Percentiles rank a stretch among this genome's conserved stretches.
Evolutionary conservation across 2,329 filamentous ascomycete genomes (phyloP).

Genomic region (Aspergillus sp.): DNA sequence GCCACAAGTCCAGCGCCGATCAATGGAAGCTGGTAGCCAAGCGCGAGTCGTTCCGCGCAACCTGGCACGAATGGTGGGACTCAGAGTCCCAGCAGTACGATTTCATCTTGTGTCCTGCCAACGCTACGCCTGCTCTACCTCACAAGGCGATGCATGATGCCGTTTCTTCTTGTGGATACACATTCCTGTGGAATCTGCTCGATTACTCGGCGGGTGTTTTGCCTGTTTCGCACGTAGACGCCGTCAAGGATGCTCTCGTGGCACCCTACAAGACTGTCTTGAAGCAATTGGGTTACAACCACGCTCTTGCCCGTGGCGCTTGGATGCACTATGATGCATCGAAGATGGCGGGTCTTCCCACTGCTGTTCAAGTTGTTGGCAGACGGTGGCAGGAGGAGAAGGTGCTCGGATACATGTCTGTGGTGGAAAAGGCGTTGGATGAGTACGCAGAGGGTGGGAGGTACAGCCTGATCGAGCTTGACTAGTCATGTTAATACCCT

Average conservation of each 20-base stretch:
- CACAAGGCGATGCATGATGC: conserved; percentile 83
- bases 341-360: conserved; percentile 82
- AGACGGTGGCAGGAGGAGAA: conserved; percentile 81
- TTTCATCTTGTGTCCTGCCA: conserved; percentile 76
- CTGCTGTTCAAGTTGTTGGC: conserved; percentile 80
- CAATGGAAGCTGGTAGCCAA: conserved; percentile 76
- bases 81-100: conserved; percentile 65
- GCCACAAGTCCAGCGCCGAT: conserved; percentile 67
- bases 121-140: conserved; percentile 83
- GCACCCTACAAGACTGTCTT: conserved; percentile 42
- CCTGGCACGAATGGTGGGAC: conserved; percentile 85
- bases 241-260: conserved; percentile 60
- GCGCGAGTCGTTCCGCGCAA: conserved; percentile 71
- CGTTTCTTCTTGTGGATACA: conserved; percentile 84
- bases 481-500: conserved; percentile 14
- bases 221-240: conserved; percentile 79
- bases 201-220: conserved; percentile 82
- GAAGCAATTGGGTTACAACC: conserved; percentile 48
- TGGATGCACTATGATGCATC: conserved; percentile 80
- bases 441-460: conserved; percentile 31
- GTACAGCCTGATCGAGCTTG: conserved; percentile 34
- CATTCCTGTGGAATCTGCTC: conserved; percentile 88
- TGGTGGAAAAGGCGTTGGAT: conserved; percentile 69
- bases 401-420: conserved; percentile 74
- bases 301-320: conserved; percentile 74